Conservation (phyloP, 306 rosid genomes). For the Prunus salicina region DNA sequence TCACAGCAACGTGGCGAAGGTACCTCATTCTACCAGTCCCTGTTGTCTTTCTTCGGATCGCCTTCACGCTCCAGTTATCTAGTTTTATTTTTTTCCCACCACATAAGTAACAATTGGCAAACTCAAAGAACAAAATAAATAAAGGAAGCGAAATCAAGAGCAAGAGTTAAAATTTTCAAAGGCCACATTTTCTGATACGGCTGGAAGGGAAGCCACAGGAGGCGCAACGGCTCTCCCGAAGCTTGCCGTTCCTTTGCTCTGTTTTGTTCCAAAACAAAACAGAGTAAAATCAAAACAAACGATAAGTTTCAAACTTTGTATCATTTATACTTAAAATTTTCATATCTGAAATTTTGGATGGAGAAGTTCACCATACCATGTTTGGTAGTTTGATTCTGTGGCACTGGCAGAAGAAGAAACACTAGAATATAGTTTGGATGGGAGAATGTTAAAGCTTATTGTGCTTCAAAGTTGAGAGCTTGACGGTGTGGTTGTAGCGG, state of each 20-base stretch:
- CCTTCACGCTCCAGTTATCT: slow-evolving; percentile 4
- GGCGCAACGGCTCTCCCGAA: slow-evolving; percentile 24
- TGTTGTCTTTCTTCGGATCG: slow-evolving; percentile 1
- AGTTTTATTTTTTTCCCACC: not conserved
- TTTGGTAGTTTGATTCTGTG: not conserved
- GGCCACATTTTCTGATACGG: slow-evolving; percentile 1
- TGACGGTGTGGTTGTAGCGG: not conserved
- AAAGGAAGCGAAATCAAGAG: too few species aligned
- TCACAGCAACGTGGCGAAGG: not conserved
- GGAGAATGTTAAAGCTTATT: not conserved
- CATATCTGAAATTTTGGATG: not conserved
- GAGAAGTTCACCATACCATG: not conserved
- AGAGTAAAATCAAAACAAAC: not conserved
- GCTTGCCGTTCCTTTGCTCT: slow-evolving; percentile 22
- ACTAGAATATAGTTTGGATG: not conserved
- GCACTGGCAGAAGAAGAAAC: not conserved
- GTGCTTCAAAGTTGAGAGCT: not conserved
- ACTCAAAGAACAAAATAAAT: not conserved
- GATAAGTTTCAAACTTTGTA: not conserved
- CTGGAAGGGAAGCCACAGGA: slow-evolving; percentile 19
- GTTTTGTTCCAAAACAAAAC: not conserved
- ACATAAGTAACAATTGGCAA: not conserved
- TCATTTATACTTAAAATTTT: not conserved
- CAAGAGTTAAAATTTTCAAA: not conserved
- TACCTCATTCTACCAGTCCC: slow-evolving; percentile 6